Evolutionary conservation across 805 yeast genomes (phyloP).

Genomic region (Scheffersomyces ergatensis): DNA sequence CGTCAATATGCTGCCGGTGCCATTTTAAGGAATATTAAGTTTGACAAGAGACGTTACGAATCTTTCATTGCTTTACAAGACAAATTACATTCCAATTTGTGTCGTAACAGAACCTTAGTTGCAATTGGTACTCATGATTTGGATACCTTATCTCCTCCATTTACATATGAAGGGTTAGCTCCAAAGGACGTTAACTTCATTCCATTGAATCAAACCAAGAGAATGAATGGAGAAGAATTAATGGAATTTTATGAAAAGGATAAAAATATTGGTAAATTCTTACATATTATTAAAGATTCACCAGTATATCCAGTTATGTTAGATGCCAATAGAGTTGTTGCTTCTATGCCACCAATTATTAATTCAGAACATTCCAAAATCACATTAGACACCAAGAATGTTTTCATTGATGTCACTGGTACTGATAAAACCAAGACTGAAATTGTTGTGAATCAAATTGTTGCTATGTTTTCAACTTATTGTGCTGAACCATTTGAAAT

Average conservation of each 20-base stretch:
- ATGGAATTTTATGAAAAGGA: constrained; percentile 90
- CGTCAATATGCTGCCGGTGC: constrained; percentile 97
- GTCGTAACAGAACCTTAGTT: constrained; percentile 95
- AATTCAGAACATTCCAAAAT: constrained; percentile 91
- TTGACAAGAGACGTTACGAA: constrained; percentile 83
- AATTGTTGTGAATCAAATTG: constrained; percentile 85
- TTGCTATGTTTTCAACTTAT: constrained; percentile 94
- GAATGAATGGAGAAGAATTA: constrained; percentile 71
- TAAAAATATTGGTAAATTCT: constrained; percentile 83
- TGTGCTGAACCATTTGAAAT: constrained; percentile 77
- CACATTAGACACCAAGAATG: constrained; percentile 76
- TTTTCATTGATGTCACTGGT: constrained; percentile 92
- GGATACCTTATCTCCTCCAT: constrained; percentile 76
- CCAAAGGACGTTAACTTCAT: constrained; percentile 74
- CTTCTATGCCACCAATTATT: constrained; percentile 96
- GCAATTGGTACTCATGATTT: constrained; percentile 98
- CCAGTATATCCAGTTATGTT: constrained; percentile 89
- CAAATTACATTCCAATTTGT: constrained; percentile 88
- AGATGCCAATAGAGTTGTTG: constrained; percentile 72
- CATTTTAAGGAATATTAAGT: constrained; percentile 77
- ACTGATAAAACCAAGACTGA: constrained; percentile 94
- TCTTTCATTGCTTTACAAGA: constrained; percentile 96
- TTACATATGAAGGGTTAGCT: constrained; percentile 80
- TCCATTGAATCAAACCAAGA: constrained; percentile 71
- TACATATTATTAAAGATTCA: constrained; percentile 82